Base-by-base conservation (phyloP, 2,329 filamentous ascomycete species). In the Colletotrichum sp. region DNA sequence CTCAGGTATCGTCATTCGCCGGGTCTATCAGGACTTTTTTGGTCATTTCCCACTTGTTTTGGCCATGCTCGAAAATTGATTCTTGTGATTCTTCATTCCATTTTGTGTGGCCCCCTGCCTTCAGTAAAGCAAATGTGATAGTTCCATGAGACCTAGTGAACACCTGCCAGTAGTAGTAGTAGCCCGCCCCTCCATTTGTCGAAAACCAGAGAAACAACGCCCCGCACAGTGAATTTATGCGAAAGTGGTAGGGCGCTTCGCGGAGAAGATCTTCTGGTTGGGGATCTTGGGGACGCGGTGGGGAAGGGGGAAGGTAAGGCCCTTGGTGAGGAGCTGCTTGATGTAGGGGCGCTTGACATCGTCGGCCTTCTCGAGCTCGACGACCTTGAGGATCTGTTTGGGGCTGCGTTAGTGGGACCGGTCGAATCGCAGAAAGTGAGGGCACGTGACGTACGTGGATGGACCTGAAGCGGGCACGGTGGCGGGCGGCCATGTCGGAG, bases 401-500 rank as follows among this genome's bases (percentile, higher is more conserved):
- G 34, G 66, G 16, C 13, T 13, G 76, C 78, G 52, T 74, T 55
- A 68, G 68, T 14, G 13, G 13, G 34, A 52, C 24, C 7, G 13
- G 26, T 10, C n/a, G 13, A 36, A 10, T 52, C 24, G 26, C 3
- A 16, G 14, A 24, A 9, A 36, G 10, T 18, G 36, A n/a, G 36
- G 30, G 63, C 56, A 36, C 58, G 30, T 36, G 32, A 76, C 96
- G 80, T 96, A 98, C 96, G 93, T 98, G 96, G 87, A 99, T 97
- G 82, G 95, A 97, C 90, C 97, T 93, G 92, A 99, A 99, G 85
- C 97, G 95, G 85, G 97, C 94, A 87, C 95, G 96, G 93, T 99
- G 97, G 88, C 97, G 95, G 88, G 97, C 96, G 83, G 97, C 96
- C 97, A 99, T 98, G 91, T 99, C 97, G 90, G 97, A 95, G 94